Conservation (phyloP, 1,284 basidiomycete species). For the Boletellus deceptivus region DNA sequence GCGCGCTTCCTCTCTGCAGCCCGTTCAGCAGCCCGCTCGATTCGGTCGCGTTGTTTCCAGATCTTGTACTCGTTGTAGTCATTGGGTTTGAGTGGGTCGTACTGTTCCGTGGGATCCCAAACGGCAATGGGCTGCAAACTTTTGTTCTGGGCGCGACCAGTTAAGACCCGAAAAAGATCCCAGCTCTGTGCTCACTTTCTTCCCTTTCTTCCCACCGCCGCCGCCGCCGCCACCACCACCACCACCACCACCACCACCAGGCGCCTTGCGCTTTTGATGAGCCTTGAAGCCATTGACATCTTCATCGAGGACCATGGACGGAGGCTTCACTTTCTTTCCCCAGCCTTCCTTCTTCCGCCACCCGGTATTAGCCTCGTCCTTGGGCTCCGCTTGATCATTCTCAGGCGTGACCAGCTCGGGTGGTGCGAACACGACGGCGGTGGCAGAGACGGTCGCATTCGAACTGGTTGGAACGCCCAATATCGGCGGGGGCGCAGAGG, state of each 20-base stretch:
- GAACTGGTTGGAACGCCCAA: slow-evolving; percentile 13
- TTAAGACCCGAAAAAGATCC: slow-evolving; percentile 7
- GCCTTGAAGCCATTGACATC: slow-evolving; percentile 81
- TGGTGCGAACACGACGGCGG: slow-evolving; percentile 70
- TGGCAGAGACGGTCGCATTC: slow-evolving; percentile 51
- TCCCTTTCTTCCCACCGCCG: slow-evolving; percentile 50
- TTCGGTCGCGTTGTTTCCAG: slow-evolving; percentile 71
- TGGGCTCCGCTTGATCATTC: slow-evolving; percentile 26
- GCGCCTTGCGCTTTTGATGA: slow-evolving; percentile 44
- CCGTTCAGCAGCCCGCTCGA: slow-evolving; percentile 63
- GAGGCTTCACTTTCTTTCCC: slow-evolving; percentile 86
- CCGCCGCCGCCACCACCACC: too few relatives aligned
- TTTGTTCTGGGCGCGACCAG: slow-evolving; percentile 50
- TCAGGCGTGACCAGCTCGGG: slow-evolving; percentile 51
- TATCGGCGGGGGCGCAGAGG: slow-evolving; percentile 15
- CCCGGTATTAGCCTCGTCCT: slow-evolving; percentile 19
- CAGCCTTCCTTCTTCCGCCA: slow-evolving; percentile 52
- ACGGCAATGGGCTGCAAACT: slow-evolving; percentile 46
- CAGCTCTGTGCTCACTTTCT: slow-evolving; percentile 48
- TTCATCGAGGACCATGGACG: slow-evolving; percentile 82
- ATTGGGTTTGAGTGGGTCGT: slow-evolving; percentile 79
- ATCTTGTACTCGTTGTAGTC: slow-evolving; percentile 84
- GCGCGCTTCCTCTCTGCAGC: slow-evolving; percentile 58
- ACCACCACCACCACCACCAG: slow-evolving; percentile 4
- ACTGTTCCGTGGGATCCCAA: slow-evolving; percentile 78